Evolutionary conservation across 768 basidiomycete genomes (phyloP), one percentile per base, ranked within the genome.

Genomic region (Mycena albidolilacea): DNA sequence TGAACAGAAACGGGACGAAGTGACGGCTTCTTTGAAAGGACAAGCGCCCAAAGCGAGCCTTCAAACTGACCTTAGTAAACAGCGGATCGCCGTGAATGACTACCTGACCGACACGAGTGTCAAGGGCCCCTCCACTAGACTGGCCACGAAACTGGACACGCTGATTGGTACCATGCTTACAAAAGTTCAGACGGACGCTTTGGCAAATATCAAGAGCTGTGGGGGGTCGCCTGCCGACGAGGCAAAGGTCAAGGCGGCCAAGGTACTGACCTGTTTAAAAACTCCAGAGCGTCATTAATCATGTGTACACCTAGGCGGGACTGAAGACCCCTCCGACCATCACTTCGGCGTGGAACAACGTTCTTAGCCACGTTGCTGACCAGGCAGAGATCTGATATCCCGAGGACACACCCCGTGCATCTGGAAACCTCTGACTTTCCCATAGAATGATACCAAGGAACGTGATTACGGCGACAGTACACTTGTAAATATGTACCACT

Each of bases 121-220:
- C 48, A 64, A 64, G 9, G 48, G 50, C 37, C 63, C 63, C 11
- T 64, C 63, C 9, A 64, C 9, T n/a, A n/a, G n/a, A 3, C 35
- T 64, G 48, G 63, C 63, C n/a, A 39, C 5, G 48, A 54, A 64
- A 11, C 63, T 64, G 19, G 63, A 64, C 15, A 39, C 1, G 0
- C 48, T 64, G 35, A 38, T 9, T 52, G n/a, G 3, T 0, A 7
- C 15, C 0, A 64, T 64, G 63, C 63, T 64, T 1, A 54, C 35
- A 1, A 38, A 38, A 12, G 63, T 38, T 5, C 50, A 39, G 37
- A 23, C 8, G 3, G 10, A 64, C n/a, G 63, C 48, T 38, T 12
- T 64, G 63, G 21, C 35, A n/a, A n/a, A 64, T 39, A 64, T 64
- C 48, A 39, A 52, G 48, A 52, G n/a, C 48, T 64, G 63, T 52